Evolutionary conservation across 176 grass and related monocot species (phyloP).

Genomic region (Zea mays): Zm-B73-REFERENCE-NAM-5.0 NC_050102.1:163227501-163228000

Average conservation of each 20-base stretch:
- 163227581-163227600: slow-evolving; percentile 42
- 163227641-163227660: slow-evolving; percentile 41
- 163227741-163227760: slow-evolving; percentile 23
- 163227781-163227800: not conserved
- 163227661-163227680: slow-evolving; percentile 45
- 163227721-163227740: not conserved
- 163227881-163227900: not conserved
- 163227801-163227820: slow-evolving; percentile 30
- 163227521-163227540: slow-evolving; percentile 50
- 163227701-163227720: not conserved
- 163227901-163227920: not conserved
- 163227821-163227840: not conserved
- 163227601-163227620: slow-evolving; percentile 24
- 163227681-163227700: slow-evolving; percentile 14
- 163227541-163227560: slow-evolving; percentile 45
- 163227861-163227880: not conserved
- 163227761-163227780: slow-evolving; percentile 32
- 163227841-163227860: not conserved
- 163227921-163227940: not conserved
- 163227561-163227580: slow-evolving; percentile 36
- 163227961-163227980: not conserved
- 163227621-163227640: slow-evolving; percentile 39
- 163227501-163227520: slow-evolving; percentile 39
- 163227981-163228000: not conserved
- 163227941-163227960: not conserved